Evolutionary conservation across 805 yeast genomes (phyloP).

Genomic region (Ogataea corticis): DNA sequence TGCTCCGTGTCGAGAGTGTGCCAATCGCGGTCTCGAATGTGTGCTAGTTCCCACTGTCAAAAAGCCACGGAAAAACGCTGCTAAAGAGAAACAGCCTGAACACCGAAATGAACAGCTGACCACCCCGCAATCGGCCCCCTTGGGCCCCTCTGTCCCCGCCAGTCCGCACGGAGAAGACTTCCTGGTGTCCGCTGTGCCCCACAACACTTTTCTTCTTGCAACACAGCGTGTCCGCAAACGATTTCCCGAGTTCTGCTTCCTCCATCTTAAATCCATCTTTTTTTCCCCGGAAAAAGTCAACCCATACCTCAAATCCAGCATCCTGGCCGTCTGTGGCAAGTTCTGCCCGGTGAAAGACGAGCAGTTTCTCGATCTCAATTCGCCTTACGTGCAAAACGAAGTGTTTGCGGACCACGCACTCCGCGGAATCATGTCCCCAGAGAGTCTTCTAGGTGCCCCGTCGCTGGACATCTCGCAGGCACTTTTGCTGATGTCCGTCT

Average conservation of each 20-base stretch:
- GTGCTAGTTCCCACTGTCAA: slow-evolving; percentile 2
- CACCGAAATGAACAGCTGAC: background rate
- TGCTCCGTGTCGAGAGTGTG: slow-evolving; percentile 8
- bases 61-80: slow-evolving; percentile 2
- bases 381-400: slow-evolving; percentile 3
- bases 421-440: background rate
- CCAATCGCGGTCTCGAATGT: background rate
- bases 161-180: background rate
- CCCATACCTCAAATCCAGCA: slow-evolving; percentile 4
- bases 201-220: slow-evolving; percentile 1
- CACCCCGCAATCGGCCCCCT: background rate
- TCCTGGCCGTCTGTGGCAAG: slow-evolving; percentile 10
- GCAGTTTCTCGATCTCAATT: slow-evolving; percentile 1
- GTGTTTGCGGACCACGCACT: slow-evolving; percentile 2
- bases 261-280: slow-evolving; percentile 9
- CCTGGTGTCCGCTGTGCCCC: background rate
- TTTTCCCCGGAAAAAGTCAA: slow-evolving; percentile 1
- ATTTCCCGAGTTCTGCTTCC: slow-evolving; percentile 7
- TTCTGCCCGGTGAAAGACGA: slow-evolving; percentile 4
- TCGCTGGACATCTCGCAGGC: slow-evolving; percentile 7
- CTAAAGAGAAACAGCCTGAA: no score
- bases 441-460: slow-evolving; percentile 4
- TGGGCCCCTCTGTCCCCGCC: background rate
- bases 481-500: slow-evolving; percentile 6
- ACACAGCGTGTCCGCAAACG: slow-evolving; percentile 3